Evolutionary conservation across 352 stramenopile genomes (phyloP).

Genomic region (Phytophthora sansomeana): DNA sequence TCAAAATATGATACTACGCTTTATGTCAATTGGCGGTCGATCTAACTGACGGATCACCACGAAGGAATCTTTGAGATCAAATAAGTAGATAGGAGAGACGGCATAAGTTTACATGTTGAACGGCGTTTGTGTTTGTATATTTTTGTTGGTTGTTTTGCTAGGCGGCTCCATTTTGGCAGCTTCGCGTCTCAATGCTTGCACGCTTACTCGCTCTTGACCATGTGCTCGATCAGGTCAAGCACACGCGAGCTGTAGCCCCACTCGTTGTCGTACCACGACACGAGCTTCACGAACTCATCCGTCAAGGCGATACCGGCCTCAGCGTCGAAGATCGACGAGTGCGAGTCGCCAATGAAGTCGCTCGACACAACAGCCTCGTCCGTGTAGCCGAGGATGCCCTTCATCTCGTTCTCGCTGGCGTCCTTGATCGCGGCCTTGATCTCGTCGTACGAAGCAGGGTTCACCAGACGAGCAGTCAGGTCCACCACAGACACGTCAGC

Average conservation of each 20-base stretch:
- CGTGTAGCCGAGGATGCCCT: conserved; percentile 98
- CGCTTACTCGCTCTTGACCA: conserved; percentile 91
- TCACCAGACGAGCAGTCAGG: conserved; percentile 83
- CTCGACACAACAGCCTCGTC: conserved; percentile 97
- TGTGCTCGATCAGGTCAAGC: conserved; percentile 98
- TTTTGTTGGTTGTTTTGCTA: too few relatives aligned
- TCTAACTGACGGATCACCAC: too few relatives aligned
- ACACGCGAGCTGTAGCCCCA: conserved; percentile 98
- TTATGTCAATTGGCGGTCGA: too few relatives aligned
- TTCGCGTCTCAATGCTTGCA: too few relatives aligned
- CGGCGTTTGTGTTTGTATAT: conserved; percentile 97
- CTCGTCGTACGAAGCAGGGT: conserved; percentile 96
- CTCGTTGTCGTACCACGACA: conserved; percentile 99
- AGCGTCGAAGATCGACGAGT: conserved; percentile 46
- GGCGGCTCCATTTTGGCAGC: too few relatives aligned
- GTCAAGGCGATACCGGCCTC: conserved; percentile 80
- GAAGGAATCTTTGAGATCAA: too few relatives aligned
- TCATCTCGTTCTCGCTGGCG: conserved; percentile 93
- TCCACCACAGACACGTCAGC: conserved; percentile 92
- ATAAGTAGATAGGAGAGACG: too few relatives aligned
- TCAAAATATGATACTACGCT: too few relatives aligned
- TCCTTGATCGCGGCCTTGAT: conserved; percentile 97
- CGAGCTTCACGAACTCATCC: conserved; percentile 98
- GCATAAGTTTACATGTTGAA: conserved; percentile 81
- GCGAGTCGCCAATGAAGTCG: conserved; percentile 96